Conservation (phyloP, 2,329 filamentous ascomycete genomes). For the Claviceps sp. region DNA sequence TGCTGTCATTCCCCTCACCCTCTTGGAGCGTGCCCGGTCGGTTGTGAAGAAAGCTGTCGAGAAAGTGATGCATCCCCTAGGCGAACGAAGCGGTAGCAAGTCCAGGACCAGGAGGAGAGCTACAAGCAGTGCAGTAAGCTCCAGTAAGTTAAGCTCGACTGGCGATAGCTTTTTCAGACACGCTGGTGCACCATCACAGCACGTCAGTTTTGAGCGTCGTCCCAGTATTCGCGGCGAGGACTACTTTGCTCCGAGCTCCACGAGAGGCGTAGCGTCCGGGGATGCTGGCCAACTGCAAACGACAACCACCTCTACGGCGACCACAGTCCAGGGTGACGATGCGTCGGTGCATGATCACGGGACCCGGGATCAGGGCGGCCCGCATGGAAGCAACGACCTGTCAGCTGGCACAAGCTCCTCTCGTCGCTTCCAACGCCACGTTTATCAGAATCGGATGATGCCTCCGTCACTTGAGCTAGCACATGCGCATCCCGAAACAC, state of each 20-base stretch:
- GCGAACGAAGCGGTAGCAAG: constrained; percentile 41
- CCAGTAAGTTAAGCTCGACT: constrained; percentile 25
- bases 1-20: constrained; percentile 78
- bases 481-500: constrained; percentile 13
- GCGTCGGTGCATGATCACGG: constrained; percentile 21
- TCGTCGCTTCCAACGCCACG: constrained; percentile 25
- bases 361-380: neutral
- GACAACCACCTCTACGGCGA: constrained; percentile 9
- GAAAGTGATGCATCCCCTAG: constrained; percentile 48
- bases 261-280: constrained; percentile 19
- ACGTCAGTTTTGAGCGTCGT: constrained; percentile 40
- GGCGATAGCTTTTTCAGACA: constrained; percentile 36
- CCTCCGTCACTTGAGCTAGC: constrained; percentile 30
- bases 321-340: constrained; percentile 13
- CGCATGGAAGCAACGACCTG: constrained; percentile 11
- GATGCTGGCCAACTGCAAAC: constrained; percentile 14
- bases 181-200: constrained; percentile 36
- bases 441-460: constrained; percentile 28
- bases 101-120: constrained; percentile 36
- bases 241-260: constrained; percentile 31
- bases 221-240: constrained; percentile 40
- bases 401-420: constrained; percentile 3
- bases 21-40: constrained; percentile 73
- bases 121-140: constrained; percentile 47
- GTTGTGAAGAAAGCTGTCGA: constrained; percentile 56